These are phyloP conservation scores for Agarophyton chilense DNA, from an alignment of 23 red algal species.

Conservation along the genomic window DNA sequence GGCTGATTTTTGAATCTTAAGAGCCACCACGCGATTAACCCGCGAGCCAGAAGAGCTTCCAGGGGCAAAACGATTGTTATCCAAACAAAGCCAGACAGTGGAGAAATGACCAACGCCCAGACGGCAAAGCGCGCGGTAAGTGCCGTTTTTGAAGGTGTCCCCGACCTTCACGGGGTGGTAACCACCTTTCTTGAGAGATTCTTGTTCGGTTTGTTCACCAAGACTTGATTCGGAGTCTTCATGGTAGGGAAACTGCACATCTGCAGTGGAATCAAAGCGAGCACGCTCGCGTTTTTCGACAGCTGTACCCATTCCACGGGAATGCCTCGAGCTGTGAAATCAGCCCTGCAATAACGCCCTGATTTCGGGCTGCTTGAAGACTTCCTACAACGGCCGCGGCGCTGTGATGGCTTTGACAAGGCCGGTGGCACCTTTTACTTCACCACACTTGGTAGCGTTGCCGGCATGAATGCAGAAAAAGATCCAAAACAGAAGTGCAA, in stretches of 20 bases:
- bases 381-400: neutral
- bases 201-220: constrained; percentile 52
- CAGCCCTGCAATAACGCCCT: neutral
- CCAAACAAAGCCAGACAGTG: constrained; percentile 90
- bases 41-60: neutral
- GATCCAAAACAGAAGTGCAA: neutral
- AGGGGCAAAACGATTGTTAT: constrained; percentile 36
- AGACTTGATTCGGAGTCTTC: constrained; percentile 61
- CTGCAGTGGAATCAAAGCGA: neutral
- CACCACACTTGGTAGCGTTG: neutral
- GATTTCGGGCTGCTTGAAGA: neutral
- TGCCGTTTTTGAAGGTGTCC: constrained; percentile 81
- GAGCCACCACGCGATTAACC: constrained; percentile 65
- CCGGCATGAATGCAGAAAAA: too few relatives aligned
- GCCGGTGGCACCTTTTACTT: neutral
- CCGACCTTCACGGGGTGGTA: constrained; percentile 87
- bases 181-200: constrained; percentile 70
- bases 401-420: neutral
- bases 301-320: constrained; percentile 12
- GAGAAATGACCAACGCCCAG: constrained; percentile 97
- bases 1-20: constrained; percentile 95
- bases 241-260: constrained; percentile 44
- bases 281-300: constrained; percentile 50
- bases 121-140: constrained; percentile 75
- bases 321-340: neutral